phyloP scores from a whole-genome alignment of 2,329 filamentous ascomycete species.

The Ophiostoma angusticollis region DNA sequence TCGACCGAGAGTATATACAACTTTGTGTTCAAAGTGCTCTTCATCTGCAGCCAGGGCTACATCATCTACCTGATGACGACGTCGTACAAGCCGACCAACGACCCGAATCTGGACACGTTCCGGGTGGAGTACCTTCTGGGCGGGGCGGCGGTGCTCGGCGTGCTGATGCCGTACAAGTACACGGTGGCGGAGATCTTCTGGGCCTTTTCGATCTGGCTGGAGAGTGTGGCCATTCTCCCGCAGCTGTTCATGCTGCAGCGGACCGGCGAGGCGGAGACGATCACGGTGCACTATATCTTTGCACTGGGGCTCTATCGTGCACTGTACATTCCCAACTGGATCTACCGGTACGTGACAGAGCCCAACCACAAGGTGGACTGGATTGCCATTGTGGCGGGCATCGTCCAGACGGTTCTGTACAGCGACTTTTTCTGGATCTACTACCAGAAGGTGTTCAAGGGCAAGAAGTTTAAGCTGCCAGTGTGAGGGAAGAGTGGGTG shows the following conservation, averaged over 20 bases:
- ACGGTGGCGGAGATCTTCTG: conserved; percentile 76
- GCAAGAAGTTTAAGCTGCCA: conserved; percentile 76
- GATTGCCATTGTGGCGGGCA: conserved; percentile 76
- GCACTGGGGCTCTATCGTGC: conserved; percentile 84
- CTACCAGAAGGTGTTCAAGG: conserved; percentile 89
- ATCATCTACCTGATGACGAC: conserved; percentile 97
- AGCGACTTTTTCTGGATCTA: conserved; percentile 99
- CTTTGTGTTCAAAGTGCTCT: conserved; percentile 88
- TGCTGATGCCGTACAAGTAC: conserved; percentile 80
- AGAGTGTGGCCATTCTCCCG: conserved; percentile 89
- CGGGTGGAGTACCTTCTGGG: conserved; percentile 88
- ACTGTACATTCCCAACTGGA: conserved; percentile 97
- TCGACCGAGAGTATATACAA: conserved; percentile 80
- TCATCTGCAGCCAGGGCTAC: conserved; percentile 81
- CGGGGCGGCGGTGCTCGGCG: conserved; percentile 62
- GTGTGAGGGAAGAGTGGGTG: conserved; percentile 38
- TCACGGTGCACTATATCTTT: conserved; percentile 95
- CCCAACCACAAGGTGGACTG: conserved; percentile 60
- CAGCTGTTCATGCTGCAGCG: conserved; percentile 97
- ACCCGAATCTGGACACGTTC: conserved; percentile 95
- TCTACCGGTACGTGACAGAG: conserved; percentile 78
- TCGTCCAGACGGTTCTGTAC: conserved; percentile 90
- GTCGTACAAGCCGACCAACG: conserved; percentile 93
- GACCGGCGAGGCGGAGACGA: conserved; percentile 97
- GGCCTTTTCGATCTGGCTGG: conserved; percentile 97